A percentile compares a stretch with the other conserved stretches of the same genome.
Conservation (phyloP, 148 eudicot species). For the Drosera capensis region DNA sequence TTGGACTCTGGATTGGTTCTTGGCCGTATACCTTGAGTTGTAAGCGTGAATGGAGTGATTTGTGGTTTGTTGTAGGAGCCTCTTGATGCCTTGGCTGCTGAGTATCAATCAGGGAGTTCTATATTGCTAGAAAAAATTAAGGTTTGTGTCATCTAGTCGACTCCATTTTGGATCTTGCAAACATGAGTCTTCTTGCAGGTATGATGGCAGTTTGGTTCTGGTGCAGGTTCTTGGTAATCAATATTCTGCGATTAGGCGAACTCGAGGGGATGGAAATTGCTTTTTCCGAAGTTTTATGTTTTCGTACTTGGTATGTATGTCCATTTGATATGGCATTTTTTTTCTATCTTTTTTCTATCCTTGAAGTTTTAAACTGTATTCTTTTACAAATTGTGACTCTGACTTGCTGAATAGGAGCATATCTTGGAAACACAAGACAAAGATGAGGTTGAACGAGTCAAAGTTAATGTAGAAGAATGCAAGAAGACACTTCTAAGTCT, state of each 20-base stretch:
- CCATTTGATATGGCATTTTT: too few species aligned
- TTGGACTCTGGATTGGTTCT: not conserved
- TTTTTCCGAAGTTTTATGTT: slow-evolving; percentile 96
- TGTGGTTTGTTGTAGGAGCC: slow-evolving; percentile 47
- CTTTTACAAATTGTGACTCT: too few species aligned
- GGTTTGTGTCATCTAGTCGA: slow-evolving; percentile 19
- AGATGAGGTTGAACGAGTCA: slow-evolving; percentile 63
- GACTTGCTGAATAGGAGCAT: slow-evolving; percentile 52
- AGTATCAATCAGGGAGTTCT: slow-evolving; percentile 75
- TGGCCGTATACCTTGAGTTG: not conserved
- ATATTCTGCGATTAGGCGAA: slow-evolving; percentile 69
- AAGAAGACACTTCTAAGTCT: slow-evolving; percentile 63
- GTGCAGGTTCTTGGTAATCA: slow-evolving; percentile 53
- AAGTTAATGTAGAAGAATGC: slow-evolving; percentile 55
- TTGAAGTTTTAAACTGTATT: too few species aligned
- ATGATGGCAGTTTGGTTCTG: not conserved
- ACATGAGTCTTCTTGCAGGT: too few species aligned
- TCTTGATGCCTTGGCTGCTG: slow-evolving; percentile 59
- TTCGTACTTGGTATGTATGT: slow-evolving; percentile 66
- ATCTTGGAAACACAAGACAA: slow-evolving; percentile 72
- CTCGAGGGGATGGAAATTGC: slow-evolving; percentile 96
- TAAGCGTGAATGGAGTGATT: not conserved
- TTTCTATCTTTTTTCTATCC: not conserved
- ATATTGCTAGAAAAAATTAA: slow-evolving; percentile 79
- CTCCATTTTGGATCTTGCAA: too few species aligned